Evolutionary conservation across 2,329 filamentous ascomycete genomes (phyloP), one percentile per base, ranked within the genome.

Genomic region (Aspergillus sp.): DNA sequence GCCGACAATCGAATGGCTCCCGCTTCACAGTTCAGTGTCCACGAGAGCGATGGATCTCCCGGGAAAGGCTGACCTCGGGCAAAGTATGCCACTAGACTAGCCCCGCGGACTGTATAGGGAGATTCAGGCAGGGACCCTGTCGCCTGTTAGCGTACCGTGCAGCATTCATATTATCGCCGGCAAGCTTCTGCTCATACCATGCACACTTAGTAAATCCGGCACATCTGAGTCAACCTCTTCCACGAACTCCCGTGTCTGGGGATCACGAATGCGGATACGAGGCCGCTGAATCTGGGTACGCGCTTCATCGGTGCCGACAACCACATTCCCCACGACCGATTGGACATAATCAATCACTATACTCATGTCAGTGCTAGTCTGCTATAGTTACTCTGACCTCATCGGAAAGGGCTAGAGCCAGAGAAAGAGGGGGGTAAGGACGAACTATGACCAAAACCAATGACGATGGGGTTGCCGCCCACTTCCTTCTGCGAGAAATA

Each of bases 401-500:
- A 15, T 2, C 13, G 4, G 32, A 23, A 13, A 25, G 5, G 23
- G 23, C 23, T 25, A 23, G 23, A 13, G 17, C 8, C 19, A 42
- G 27, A 30, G 3, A 13, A 19, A 13, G 15, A 21, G 4, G 17
- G 8, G 25, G 15, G n/a, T 23, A 0, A 15, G 11, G 6, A 42
- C 51, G 8, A 27, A 54, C 19, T 39, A 47, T 64, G 63, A 0
- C 58, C 63, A 13, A 59, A 54, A n/a, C 53, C 54, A 21, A 64
- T 61, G 21, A 47, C 61, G 47, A 63, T 60, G 3, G 50, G 15
- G 21, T 48, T 61, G 4, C 58, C 63, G 13, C 61, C 63, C 4
- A 64, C 56, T 3, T 48, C 42, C 3, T 58, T 47, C n/a, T 66
- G 53, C 2, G 62, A 50, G 15, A 64, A 64, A 30, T 64, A 64